Conservation (phyloP, 257 asterid genomes). For the Haberlea rhodopensis region DNA sequence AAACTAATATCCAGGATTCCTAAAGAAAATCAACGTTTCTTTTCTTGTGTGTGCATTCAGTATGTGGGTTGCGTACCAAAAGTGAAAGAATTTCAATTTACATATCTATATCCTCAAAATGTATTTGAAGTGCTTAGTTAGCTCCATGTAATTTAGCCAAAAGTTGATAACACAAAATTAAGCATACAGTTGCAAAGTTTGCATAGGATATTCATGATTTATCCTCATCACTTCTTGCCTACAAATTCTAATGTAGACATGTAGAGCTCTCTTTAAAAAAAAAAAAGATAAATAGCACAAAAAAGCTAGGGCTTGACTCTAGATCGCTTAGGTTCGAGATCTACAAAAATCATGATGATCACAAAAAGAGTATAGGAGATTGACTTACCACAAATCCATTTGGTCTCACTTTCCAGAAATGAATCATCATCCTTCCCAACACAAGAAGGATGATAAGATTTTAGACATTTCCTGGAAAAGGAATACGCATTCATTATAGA, state of each 20-base stretch:
- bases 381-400: not conserved
- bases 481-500: not conserved
- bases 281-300: not conserved
- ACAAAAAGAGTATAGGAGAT: not conserved
- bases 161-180: not conserved
- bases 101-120: not conserved
- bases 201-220: too few relatives aligned
- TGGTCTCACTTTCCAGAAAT: not conserved
- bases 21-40: conserved; percentile 14
- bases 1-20: conserved; percentile 8
- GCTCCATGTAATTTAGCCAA: not conserved
- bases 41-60: not conserved
- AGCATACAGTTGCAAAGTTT: not conserved
- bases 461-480: not conserved
- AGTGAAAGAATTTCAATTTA: not conserved
- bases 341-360: not conserved
- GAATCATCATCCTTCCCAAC: not conserved
- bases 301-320: not conserved
- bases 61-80: too few relatives aligned
- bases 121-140: not conserved
- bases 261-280: not conserved
- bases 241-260: not conserved
- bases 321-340: not conserved
- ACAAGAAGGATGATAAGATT: not conserved
- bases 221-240: not conserved